Evolutionary conservation across 352 stramenopile species (phyloP).

Genomic region (Globisporangium takayamanum): DNA sequence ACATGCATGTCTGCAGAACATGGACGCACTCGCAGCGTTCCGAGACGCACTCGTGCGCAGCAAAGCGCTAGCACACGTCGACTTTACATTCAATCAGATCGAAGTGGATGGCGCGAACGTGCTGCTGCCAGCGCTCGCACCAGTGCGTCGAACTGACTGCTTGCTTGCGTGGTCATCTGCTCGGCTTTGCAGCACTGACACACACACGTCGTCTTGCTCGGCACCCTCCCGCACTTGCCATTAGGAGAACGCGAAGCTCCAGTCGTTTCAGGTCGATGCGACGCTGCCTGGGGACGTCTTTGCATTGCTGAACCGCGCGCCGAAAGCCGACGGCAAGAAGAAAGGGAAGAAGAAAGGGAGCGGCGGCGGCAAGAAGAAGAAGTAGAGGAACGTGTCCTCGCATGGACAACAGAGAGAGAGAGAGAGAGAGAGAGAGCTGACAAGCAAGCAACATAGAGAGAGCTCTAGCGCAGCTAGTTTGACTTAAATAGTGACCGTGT

Average conservation of each 20-base stretch:
- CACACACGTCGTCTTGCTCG: background rate
- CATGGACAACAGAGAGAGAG: too few relatives aligned
- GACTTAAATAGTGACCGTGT: background rate
- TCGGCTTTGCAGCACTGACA: background rate
- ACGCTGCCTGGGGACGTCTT: constrained; percentile 69
- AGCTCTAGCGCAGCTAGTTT: background rate
- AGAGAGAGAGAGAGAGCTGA: too few relatives aligned
- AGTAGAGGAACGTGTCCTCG: constrained; percentile 9
- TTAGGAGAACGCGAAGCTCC: constrained; percentile 53
- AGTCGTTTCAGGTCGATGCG: constrained; percentile 71
- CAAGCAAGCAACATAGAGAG: too few relatives aligned
- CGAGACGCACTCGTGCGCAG: constrained; percentile 52
- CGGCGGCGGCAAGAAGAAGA: constrained; percentile 56
- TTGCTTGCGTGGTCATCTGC: too few relatives aligned
- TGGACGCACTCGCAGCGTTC: constrained; percentile 47
- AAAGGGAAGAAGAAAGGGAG: constrained; percentile 65
- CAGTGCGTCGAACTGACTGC: constrained; percentile 17
- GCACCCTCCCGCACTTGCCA: background rate
- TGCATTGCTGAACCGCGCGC: constrained; percentile 56
- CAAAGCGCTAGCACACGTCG: constrained; percentile 63
- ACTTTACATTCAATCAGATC: constrained; percentile 78
- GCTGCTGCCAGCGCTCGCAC: constrained; percentile 44
- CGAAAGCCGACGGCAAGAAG: constrained; percentile 71
- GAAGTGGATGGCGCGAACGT: constrained; percentile 54
- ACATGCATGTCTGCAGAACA: constrained; percentile 19